Conservation (phyloP, 1,139 yeast species). For the Petasospora rhodanensis region DNA sequence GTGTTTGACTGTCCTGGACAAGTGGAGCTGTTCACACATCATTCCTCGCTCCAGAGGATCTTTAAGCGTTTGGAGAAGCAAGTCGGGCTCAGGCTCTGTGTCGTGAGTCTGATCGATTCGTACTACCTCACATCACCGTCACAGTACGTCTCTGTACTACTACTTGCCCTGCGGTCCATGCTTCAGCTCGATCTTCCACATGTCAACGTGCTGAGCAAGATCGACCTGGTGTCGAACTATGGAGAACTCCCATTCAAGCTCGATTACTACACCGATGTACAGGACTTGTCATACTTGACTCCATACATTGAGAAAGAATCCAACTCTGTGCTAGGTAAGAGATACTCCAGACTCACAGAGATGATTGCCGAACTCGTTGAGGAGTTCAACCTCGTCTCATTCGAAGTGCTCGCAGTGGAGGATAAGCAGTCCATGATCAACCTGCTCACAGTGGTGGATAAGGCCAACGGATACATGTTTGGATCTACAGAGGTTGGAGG, state of each 20-base stretch:
- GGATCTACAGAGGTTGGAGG: constrained; percentile 94
- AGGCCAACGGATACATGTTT: constrained; percentile 88
- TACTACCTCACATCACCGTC: constrained; percentile 81
- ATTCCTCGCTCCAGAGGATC: constrained; percentile 71
- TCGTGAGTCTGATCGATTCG: constrained; percentile 85
- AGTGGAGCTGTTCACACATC: constrained; percentile 90
- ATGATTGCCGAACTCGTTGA: constrained; percentile 79
- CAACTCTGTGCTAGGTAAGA: constrained; percentile 51
- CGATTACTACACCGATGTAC: constrained; percentile 89
- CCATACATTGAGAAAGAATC: constrained; percentile 73
- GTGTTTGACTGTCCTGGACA: constrained; percentile 98
- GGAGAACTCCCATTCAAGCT: constrained; percentile 66
- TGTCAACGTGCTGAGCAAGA: constrained; percentile 84
- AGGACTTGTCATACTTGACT: constrained; percentile 64
- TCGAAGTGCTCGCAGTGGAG: constrained; percentile 86
- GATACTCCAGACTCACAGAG: constrained; percentile 67
- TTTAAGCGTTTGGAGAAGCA: constrained; percentile 66
- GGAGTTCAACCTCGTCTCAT: constrained; percentile 83
- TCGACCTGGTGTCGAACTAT: constrained; percentile 72
- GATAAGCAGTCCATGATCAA: constrained; percentile 89
- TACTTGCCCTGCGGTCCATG: constrained; percentile 87
- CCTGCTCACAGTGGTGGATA: constrained; percentile 71
- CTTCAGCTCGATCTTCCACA: constrained; percentile 90
- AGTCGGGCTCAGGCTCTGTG: constrained; percentile 71
- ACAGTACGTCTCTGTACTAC: constrained; percentile 79